Percentiles rank a stretch among this genome's conserved stretches.
Conservation (phyloP, 352 stramenopile species). For the Phytophthora hybrid region DNA sequence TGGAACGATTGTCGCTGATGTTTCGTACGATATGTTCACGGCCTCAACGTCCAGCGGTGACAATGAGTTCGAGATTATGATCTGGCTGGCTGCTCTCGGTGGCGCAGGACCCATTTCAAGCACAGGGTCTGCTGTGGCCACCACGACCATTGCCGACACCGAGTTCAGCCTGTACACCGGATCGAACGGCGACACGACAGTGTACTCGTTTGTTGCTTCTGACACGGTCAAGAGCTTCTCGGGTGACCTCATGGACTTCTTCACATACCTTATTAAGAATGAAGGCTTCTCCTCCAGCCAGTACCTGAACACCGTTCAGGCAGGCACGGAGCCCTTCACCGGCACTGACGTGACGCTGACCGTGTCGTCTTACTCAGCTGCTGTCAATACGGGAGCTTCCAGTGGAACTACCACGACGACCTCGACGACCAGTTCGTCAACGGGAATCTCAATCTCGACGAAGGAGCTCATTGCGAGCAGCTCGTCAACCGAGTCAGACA, state of each 20-base stretch:
- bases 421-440: constrained; percentile 12
- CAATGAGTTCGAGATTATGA: constrained; percentile 57
- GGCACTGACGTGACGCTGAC: constrained; percentile 41
- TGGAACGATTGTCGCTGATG: constrained; percentile 41
- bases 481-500: constrained; percentile 17
- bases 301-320: constrained; percentile 47
- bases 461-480: constrained; percentile 25
- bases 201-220: constrained; percentile 49
- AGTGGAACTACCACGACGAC: constrained; percentile 23
- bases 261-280: constrained; percentile 40
- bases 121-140: constrained; percentile 38
- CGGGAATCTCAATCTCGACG: constrained; percentile 11
- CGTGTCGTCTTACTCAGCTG: constrained; percentile 39
- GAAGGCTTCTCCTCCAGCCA: constrained; percentile 34
- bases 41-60: constrained; percentile 33
- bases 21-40: constrained; percentile 54
- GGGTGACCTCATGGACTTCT: constrained; percentile 44
- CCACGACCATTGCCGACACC: constrained; percentile 26
- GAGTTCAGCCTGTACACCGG: constrained; percentile 41
- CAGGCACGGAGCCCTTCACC: constrained; percentile 43
- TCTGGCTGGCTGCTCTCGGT: constrained; percentile 46
- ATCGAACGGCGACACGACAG: constrained; percentile 38
- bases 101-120: constrained; percentile 46
- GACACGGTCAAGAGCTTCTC: constrained; percentile 35
- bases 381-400: constrained; percentile 26